These are phyloP conservation scores for Solanum bulbocastanum DNA, from an alignment of 257 asterid species.

Conservation along the genomic window DNA sequence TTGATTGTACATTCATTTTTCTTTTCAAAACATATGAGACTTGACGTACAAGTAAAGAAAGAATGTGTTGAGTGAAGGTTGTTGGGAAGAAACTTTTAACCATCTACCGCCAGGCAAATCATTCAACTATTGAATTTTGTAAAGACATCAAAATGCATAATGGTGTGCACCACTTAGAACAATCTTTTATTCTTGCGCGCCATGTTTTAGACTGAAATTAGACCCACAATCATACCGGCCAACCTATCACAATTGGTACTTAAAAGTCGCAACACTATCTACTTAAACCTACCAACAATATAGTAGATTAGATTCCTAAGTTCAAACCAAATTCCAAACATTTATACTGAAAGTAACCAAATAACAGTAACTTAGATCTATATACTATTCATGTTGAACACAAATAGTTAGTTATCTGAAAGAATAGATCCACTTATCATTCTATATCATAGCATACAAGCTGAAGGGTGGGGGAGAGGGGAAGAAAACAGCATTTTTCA, in stretches of 20 bases:
- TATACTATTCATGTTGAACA: neutral
- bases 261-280: neutral
- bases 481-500: neutral
- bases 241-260: constrained; percentile 2
- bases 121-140: too few species aligned
- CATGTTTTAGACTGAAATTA: constrained; percentile 16
- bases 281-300: neutral
- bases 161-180: too few species aligned
- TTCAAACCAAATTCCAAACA: neutral
- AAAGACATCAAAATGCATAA: too few species aligned
- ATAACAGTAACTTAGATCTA: neutral
- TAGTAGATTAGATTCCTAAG: neutral
- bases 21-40: too few species aligned
- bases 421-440: neutral
- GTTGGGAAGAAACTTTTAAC: too few species aligned
- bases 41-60: too few species aligned
- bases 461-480: neutral
- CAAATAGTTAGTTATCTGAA: neutral
- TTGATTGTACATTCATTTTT: too few species aligned
- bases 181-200: neutral
- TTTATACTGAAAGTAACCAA: neutral
- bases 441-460: neutral
- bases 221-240: constrained; percentile 19
- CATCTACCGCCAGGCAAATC: too few species aligned
- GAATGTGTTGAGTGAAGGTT: too few species aligned